Conservation (phyloP, 2,329 filamentous ascomycete species). For the Hypoxylon sp. region DNA sequence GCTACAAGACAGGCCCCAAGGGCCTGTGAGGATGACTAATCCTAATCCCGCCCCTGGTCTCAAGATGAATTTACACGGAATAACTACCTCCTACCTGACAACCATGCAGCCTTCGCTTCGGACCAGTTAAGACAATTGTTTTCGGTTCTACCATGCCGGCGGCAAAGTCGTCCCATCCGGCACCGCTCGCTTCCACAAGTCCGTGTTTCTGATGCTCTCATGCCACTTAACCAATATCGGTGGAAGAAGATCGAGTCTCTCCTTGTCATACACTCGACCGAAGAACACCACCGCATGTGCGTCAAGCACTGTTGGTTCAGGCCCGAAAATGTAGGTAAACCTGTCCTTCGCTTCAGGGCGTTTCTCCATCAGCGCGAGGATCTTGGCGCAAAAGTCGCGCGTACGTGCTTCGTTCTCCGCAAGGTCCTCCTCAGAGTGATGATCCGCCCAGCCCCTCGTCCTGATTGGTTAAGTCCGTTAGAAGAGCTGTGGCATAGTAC, state of each 20-base stretch:
- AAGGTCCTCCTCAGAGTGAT: constrained; percentile 14
- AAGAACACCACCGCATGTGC: constrained; percentile 8
- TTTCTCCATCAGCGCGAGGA: constrained; percentile 10
- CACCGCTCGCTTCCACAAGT: constrained; percentile 14
- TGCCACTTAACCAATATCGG: constrained; percentile 7
- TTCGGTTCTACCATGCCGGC: not conserved
- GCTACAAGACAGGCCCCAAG: no score
- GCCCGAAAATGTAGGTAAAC: constrained; percentile 12
- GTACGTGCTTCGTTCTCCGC: constrained; percentile 5
- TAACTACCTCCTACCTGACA: not conserved
- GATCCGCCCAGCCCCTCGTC: constrained; percentile 1
- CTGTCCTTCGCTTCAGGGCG: constrained; percentile 7
- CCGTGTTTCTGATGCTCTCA: constrained; percentile 7
- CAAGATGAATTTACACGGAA: not conserved
- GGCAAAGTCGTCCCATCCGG: constrained; percentile 14
- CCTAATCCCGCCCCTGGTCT: no score
- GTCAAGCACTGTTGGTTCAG: constrained; percentile 9
- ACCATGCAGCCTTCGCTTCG: no score
- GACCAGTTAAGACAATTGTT: not conserved
- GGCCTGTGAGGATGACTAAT: no score
- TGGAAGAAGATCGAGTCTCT: constrained; percentile 10
- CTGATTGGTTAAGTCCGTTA: not conserved
- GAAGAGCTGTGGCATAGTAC: not conserved
- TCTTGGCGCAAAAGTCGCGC: constrained; percentile 14
- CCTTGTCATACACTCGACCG: constrained; percentile 7